Base-by-base conservation (phyloP, 441 rosid genomes). In the Raphanus hybrid region DNA sequence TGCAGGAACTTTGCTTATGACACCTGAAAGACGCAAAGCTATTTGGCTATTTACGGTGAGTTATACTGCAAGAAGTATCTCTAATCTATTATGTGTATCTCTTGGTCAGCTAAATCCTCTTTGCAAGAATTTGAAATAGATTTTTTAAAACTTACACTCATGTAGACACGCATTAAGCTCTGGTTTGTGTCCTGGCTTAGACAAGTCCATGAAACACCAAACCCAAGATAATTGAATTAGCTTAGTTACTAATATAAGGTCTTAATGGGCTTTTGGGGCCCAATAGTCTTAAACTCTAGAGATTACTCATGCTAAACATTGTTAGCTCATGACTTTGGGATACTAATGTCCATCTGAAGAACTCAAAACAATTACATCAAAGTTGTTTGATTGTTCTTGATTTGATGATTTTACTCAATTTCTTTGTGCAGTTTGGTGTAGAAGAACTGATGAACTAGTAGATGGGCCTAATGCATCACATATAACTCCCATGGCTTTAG, bases 381-480 rank as follows among this genome's bases (percentile, higher is more conserved):
- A 35, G 50, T 67, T 69, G 66, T 63, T 14, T 4, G 50, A 35
- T 65, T 64, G 59, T 5, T 58, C 20, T 41, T 0, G 14, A 0
- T 12, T 35, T 80, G 75, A 64, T 58, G 29, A 7, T 70, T 59
- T 45, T 29, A 10, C 60, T 43, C 15, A 0, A 18, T 57, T 18
- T 71, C 5, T 60, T 5, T 8, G 1, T 86, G 75, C 84, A 93
- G 98, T 91, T 75, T 93, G 98, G 98, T 93, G 98, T 82, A 88
- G 98, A 87, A 90, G 98, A 80, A 93, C 96, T 0, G 98, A 93
- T 82, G 98, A 93, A 78, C 89, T 93, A 10, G 97, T 93, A 7
- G 97, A 91, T 65, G 98, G 96, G 35, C 98, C 97, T 4, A 91
- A 91, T 82, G 97, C 97, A 18, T 83, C 96, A 3, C 92, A 91